Evolutionary conservation across 768 basidiomycete species (phyloP).

Genomic region (Chiua virens): DNA sequence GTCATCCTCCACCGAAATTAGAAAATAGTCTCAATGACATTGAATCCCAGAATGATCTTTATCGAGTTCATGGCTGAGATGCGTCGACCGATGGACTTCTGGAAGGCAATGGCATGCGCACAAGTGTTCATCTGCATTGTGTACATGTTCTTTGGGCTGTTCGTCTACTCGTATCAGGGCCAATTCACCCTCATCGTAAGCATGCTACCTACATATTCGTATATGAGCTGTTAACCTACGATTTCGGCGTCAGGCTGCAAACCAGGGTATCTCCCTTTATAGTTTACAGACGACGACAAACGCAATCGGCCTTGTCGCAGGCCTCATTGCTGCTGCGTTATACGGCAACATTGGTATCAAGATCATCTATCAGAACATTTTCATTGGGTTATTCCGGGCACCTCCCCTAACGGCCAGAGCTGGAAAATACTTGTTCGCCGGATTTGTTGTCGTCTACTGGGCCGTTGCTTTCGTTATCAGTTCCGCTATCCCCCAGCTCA

Average conservation of each 20-base stretch:
- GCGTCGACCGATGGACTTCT: conserved; percentile 67
- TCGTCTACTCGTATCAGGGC: conserved; percentile 59
- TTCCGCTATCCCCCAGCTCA: conserved; percentile 59
- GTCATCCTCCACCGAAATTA: conserved; percentile 3
- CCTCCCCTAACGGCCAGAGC: conserved; percentile 44
- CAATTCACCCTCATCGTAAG: conserved; percentile 45
- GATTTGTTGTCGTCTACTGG: conserved; percentile 23
- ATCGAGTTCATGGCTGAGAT: conserved; percentile 57
- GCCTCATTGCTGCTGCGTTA: conserved; percentile 59
- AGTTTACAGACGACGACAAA: conserved; percentile 38
- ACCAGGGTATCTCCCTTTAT: conserved; percentile 34
- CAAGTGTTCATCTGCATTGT: conserved; percentile 56
- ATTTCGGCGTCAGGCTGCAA: conserved; percentile 23
- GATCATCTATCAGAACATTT: conserved; percentile 52
- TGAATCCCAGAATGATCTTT: conserved; percentile 34
- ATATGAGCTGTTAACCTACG: too few species aligned
- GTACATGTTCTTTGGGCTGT: conserved; percentile 59
- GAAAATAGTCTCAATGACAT: conserved; percentile 24
- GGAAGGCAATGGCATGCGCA: conserved; percentile 59
- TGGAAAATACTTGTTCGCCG: conserved; percentile 32
- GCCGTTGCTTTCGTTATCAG: conserved; percentile 52
- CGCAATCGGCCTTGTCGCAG: conserved; percentile 47
- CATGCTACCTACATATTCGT: neutral
- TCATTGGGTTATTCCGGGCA: conserved; percentile 50
- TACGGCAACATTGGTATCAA: conserved; percentile 67